Base-by-base conservation (phyloP, 2,329 filamentous ascomycete species). In the Aspergillus caelatus region DNA sequence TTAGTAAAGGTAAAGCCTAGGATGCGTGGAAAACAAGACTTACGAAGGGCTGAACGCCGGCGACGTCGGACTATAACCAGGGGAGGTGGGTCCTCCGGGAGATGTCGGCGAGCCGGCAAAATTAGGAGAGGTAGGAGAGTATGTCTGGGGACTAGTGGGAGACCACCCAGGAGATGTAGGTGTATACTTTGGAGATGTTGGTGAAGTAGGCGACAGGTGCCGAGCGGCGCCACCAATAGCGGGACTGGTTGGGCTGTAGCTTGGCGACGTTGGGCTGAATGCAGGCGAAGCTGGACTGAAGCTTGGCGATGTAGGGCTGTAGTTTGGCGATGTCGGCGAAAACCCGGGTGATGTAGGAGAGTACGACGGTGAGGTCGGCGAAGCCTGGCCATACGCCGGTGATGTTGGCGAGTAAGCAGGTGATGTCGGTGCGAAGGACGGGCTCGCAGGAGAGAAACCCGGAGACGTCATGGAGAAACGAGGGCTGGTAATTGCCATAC, bases 371-470 rank as follows among this genome's bases (percentile, higher is more conserved):
- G 81, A 83, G 2, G 81, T 81, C 48, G 92, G 88, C 53, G 91
- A 94, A 78, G 74, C 86, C 86, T 69, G 91, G 86, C 76, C 91
- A 64, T 79, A 88, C 74, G 79, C 90, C 78, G 82, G 91, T 55
- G 91, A 94, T 0, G 91, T 93, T 4, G 92, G 92, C 50, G 91
- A 92, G 79, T 93, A 93, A 3, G 86, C 87, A 10, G 86, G 88
- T 45, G 83, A 85, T 1, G 84, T 87, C 10, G 83, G 82, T 41
- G 78, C 81, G 68, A 85, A 86, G 5, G 81, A 79, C 28, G 85
- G 84, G 62, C 83, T 85, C 34, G 83, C 78, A 21, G 84, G 84
- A 21, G 84, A 85, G 75, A 85, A 85, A 1, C 80, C 79, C 14
- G 84, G 84, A 30, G 83, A 85, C 4, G 83, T 82, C 66, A 82